Evolutionary conservation across 202 grass and related monocot species (phyloP).

Genomic region (Brachypodium distachyon): DNA sequence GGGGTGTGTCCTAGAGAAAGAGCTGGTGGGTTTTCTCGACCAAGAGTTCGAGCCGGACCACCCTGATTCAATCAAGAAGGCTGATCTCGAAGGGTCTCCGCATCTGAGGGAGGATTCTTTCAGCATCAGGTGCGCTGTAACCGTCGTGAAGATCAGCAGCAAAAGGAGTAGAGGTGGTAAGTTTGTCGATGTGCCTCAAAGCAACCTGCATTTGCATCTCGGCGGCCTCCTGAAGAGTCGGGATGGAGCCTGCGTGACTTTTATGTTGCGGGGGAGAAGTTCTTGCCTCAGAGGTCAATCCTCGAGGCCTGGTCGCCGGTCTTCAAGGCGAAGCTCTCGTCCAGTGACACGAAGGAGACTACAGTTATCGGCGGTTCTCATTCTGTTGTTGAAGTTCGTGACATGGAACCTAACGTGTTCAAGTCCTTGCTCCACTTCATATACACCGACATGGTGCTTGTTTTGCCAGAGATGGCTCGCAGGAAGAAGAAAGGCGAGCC

Average conservation of each 20-base stretch:
- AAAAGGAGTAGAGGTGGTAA: too few species aligned
- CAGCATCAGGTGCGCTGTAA: too few species aligned
- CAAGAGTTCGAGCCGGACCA: too few species aligned
- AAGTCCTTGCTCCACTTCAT: not conserved
- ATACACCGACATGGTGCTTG: constrained; percentile 4
- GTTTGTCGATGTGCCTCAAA: too few species aligned
- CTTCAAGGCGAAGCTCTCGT: not conserved
- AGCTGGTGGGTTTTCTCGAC: too few species aligned
- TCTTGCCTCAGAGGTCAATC: not conserved
- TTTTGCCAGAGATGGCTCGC: too few species aligned
- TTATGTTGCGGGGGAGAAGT: not conserved
- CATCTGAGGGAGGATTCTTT: too few species aligned
- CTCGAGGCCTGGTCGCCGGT: not conserved
- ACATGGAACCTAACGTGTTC: not conserved
- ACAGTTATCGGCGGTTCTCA: not conserved
- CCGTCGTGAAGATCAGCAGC: too few species aligned
- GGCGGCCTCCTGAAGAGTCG: not conserved
- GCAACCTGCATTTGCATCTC: not conserved
- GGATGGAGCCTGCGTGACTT: not conserved
- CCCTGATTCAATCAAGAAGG: too few species aligned
- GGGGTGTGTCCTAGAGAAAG: too few species aligned
- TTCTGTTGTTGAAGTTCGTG: not conserved
- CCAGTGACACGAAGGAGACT: not conserved
- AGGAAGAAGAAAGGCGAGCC: too few species aligned
- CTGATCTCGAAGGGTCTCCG: too few species aligned